A percentile compares a stretch with the other conserved stretches of the same genome.
Conservation (phyloP, 1,284 basidiomycete species). For the Apiotrichum sp. region DNA sequence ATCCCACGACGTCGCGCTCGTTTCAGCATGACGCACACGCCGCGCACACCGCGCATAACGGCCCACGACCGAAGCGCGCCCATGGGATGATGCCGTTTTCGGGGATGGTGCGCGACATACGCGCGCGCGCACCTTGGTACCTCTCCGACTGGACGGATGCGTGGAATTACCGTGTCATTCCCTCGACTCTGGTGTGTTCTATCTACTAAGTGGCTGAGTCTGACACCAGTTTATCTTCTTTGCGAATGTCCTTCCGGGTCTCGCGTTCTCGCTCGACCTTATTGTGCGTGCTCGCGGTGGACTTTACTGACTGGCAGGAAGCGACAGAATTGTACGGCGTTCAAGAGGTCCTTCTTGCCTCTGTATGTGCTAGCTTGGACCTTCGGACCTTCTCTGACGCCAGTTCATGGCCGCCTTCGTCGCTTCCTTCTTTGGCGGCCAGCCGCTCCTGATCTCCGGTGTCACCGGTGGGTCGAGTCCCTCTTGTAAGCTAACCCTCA, state of each 20-base stretch:
- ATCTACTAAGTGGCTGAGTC: constrained; percentile 21
- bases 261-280: constrained; percentile 87
- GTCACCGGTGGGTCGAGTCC: constrained; percentile 63
- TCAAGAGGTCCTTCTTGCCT: constrained; percentile 62
- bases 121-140: constrained; percentile 72
- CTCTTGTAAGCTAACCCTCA: constrained; percentile 25
- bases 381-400: background rate
- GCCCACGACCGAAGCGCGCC: too few species aligned
- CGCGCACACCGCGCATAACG: too few species aligned
- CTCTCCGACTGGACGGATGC: constrained; percentile 78
- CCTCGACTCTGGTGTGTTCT: constrained; percentile 50
- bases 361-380: constrained; percentile 23
- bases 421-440: constrained; percentile 81
- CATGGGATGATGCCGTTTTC: constrained; percentile 10
- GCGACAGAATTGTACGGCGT: constrained; percentile 86
- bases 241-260: constrained; percentile 61
- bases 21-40: background rate
- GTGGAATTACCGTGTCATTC: constrained; percentile 67
- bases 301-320: constrained; percentile 42
- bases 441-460: constrained; percentile 88
- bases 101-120: constrained; percentile 75
- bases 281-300: constrained; percentile 52
- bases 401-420: constrained; percentile 85
- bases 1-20: constrained; percentile 20
- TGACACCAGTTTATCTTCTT: constrained; percentile 44